Conservation (phyloP, 2,329 filamentous ascomycete species). For the Bimuria novae-zelandiae region DNA sequence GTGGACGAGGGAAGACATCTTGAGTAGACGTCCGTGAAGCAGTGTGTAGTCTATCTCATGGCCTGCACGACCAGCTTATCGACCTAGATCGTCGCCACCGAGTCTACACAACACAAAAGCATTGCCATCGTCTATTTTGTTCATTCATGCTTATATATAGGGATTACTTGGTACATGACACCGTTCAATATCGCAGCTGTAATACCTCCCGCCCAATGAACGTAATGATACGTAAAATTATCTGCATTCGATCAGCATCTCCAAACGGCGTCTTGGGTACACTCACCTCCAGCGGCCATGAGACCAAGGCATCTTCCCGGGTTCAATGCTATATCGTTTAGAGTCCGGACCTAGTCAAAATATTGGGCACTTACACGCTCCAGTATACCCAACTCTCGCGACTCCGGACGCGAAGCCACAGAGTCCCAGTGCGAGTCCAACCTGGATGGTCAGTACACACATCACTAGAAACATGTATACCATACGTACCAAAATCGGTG, state of each 20-base stretch:
- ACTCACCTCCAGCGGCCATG: slow-evolving; percentile 34
- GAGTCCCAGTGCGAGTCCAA: slow-evolving; percentile 31
- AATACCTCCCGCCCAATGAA: slow-evolving; percentile 39
- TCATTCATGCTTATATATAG: slow-evolving; percentile 24
- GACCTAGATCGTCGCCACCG: too few relatives aligned
- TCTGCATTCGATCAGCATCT: slow-evolving; percentile 15
- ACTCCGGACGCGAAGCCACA: slow-evolving; percentile 32
- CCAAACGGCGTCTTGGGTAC: background rate
- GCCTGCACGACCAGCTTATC: too few relatives aligned
- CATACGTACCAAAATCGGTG: slow-evolving; percentile 54
- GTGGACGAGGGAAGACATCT: too few relatives aligned
- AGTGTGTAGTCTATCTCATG: too few relatives aligned
- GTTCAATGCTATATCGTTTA: slow-evolving; percentile 33
- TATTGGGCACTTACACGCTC: slow-evolving; percentile 30
- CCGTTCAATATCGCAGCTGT: slow-evolving; percentile 40
- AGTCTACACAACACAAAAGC: too few relatives aligned
- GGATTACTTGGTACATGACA: slow-evolving; percentile 33
- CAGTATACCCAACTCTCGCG: slow-evolving; percentile 39
- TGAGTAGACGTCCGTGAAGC: too few relatives aligned
- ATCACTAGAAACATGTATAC: background rate
- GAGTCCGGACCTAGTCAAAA: background rate
- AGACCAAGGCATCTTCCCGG: slow-evolving; percentile 43
- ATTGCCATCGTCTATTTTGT: too few relatives aligned
- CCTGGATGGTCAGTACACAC: slow-evolving; percentile 9
- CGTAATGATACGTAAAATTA: slow-evolving; percentile 39